Evolutionary conservation across 23 red algal genomes (phyloP), one percentile per base, ranked within the genome.

Genomic region (Gracilaria gracilis): DNA sequence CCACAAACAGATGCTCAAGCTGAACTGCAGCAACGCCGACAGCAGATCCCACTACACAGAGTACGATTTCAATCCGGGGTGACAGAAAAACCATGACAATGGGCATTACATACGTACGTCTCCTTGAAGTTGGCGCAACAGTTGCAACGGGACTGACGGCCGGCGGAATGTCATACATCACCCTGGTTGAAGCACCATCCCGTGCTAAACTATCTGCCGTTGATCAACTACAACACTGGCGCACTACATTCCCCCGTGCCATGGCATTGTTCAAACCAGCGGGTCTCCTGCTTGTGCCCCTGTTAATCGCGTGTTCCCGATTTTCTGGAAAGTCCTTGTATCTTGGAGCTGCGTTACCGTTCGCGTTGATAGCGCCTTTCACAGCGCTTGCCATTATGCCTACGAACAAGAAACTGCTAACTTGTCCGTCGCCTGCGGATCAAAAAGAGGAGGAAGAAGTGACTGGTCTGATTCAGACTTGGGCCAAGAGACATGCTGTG

Each of bases 151-250:
- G 76, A 34, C 17, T 81, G 4, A 39, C 76, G 29, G 83, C 83
- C 37, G 83, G 83, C 54, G 83, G 83, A 39, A 87, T 65, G 42
- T 72, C 39, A 38, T 87, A 87, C 38, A 87, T 87, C 83, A 87
- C 65, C 5, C 28, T 87, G 17, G 61, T 67, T 29, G 83, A 87
- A 40, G 83, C 61, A 2, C 83, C 83, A 33, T 55, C 35, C 7
- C 83, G 83, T 19, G 15, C 83, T 13, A 71, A 57, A 23, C 67
- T 87, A 46, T 36, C 62, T 37, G 23, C 83, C 4, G 36, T 65
- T 7, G 48, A 71, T 35, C 83, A 87, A 58, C 46, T 87, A 25
- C 47, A 44, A 38, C 83, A 87, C 17, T 87, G 61, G 61, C 83
- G 83, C 23, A 53, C 61, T 1, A 72, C 61, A 33, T 74, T 74